phyloP scores from a whole-genome alignment of 495 filamentous ascomycete genomes.

The Terfezia claveryi region DNA sequence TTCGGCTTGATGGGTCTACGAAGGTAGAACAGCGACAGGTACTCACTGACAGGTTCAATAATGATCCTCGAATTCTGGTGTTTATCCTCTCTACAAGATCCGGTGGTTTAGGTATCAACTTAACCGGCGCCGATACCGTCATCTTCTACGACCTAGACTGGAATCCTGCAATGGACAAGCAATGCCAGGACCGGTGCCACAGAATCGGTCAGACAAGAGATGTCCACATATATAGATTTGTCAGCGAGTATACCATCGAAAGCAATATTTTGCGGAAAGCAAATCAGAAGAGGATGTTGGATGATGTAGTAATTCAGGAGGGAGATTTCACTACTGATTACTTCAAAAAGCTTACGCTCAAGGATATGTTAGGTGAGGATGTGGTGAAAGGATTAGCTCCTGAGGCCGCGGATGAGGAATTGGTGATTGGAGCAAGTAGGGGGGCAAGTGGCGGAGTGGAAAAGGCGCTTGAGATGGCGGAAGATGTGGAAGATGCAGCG shows the following conservation, averaged over 20 bases:
- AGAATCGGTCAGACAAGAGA: conserved; percentile 96
- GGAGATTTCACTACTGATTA: conserved; percentile 97
- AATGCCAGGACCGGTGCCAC: conserved; percentile 94
- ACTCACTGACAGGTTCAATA: conserved; percentile 91
- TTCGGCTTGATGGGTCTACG: conserved; percentile 82
- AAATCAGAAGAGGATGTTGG: conserved; percentile 90
- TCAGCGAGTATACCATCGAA: conserved; percentile 94
- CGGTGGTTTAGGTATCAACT: conserved; percentile 84
- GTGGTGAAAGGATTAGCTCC: conserved; percentile 27
- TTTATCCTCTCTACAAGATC: conserved; percentile 93
- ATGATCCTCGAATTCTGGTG: conserved; percentile 69
- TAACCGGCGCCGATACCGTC: conserved; percentile 92
- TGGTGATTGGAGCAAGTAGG: neutral
- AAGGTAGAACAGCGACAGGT: conserved; percentile 91
- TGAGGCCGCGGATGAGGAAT: conserved; percentile 35
- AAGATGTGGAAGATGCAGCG: conserved; percentile 76
- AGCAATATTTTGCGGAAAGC: conserved; percentile 94
- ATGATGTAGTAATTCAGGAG: conserved; percentile 96
- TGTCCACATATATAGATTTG: conserved; percentile 93
- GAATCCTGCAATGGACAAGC: conserved; percentile 99
- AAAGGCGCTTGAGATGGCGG: conserved; percentile 61
- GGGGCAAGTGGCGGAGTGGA: conserved; percentile 62
- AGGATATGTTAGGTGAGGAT: conserved; percentile 33
- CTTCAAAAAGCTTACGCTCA: conserved; percentile 59
- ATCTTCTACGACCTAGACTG: conserved; percentile 99